These are phyloP conservation scores for Trypanosoma brucei DNA, from an alignment of 208 protist genomes.

Conservation along the genomic window DNA sequence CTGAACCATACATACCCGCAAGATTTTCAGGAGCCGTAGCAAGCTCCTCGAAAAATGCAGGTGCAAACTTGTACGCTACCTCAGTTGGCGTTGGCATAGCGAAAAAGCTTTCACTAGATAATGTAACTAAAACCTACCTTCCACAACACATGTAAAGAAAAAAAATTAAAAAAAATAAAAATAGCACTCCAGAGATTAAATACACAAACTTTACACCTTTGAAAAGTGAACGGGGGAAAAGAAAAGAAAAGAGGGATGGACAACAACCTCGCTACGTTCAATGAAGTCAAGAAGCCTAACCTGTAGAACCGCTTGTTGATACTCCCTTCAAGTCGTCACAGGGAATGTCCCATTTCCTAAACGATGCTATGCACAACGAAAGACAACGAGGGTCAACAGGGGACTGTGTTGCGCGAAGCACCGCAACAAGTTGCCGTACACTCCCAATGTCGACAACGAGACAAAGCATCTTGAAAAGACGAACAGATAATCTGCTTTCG, in stretches of 20 bases:
- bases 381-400: conserved; percentile 44
- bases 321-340: conserved; percentile 24
- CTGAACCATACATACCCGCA: conserved; percentile 52
- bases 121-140: not conserved
- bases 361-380: conserved; percentile 33
- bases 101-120: not conserved
- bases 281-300: too few species aligned
- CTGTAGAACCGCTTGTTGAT: too few species aligned
- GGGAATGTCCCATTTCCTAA: conserved; percentile 33
- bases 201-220: too few species aligned
- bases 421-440: conserved; percentile 31
- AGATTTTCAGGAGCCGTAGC: conserved; percentile 54
- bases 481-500: conserved; percentile 48
- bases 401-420: conserved; percentile 44
- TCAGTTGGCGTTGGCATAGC: conserved; percentile 56
- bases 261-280: too few species aligned
- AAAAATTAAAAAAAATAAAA: conserved; percentile 5
- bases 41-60: conserved; percentile 81
- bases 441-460: conserved; percentile 34
- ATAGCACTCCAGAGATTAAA: too few species aligned
- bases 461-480: conserved; percentile 38
- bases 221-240: too few species aligned
- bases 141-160: not conserved
- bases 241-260: too few species aligned
- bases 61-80: conserved; percentile 74